These are phyloP conservation scores for Fragaria ananassa DNA, from an alignment of 306 rosid species.

Conservation along the genomic window DNA sequence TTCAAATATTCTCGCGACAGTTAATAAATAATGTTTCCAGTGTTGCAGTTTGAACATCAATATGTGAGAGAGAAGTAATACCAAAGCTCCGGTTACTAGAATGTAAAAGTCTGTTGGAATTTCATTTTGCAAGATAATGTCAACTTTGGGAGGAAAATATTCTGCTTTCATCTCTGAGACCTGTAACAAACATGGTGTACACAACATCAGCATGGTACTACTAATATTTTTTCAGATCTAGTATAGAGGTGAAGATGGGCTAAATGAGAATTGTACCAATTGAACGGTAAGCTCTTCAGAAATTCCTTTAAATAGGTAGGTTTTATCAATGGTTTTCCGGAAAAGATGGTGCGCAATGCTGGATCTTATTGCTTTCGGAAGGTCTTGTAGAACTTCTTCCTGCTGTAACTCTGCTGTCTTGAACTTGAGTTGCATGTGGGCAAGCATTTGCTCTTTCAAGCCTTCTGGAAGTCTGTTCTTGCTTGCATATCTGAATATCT, in stretches of 20 bases:
- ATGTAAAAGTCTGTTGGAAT: constrained; percentile 75
- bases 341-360: constrained; percentile 77
- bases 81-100: constrained; percentile 77
- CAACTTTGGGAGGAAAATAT: constrained; percentile 82
- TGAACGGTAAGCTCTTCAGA: constrained; percentile 63
- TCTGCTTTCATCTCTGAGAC: constrained; percentile 80
- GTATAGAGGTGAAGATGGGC: neutral
- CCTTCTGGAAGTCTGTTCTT: constrained; percentile 74
- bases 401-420: constrained; percentile 82
- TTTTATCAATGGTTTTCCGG: constrained; percentile 44
- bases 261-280: constrained; percentile 40
- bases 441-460: constrained; percentile 76
- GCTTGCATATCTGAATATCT: constrained; percentile 65
- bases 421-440: constrained; percentile 79
- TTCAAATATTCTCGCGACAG: constrained; percentile 29
- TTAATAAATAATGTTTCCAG: constrained; percentile 1
- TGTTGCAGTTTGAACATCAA: neutral
- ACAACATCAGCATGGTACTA: neutral
- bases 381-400: constrained; percentile 60
- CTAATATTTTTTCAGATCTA: neutral
- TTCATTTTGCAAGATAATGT: constrained; percentile 76
- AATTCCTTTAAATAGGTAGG: constrained; percentile 71
- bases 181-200: constrained; percentile 36
- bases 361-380: constrained; percentile 78
- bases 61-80: constrained; percentile 28